Evolutionary conservation across 2,329 filamentous ascomycete species (phyloP), one percentile per base, ranked within the genome.

Genomic region (Colletotrichum destructivum): DNA sequence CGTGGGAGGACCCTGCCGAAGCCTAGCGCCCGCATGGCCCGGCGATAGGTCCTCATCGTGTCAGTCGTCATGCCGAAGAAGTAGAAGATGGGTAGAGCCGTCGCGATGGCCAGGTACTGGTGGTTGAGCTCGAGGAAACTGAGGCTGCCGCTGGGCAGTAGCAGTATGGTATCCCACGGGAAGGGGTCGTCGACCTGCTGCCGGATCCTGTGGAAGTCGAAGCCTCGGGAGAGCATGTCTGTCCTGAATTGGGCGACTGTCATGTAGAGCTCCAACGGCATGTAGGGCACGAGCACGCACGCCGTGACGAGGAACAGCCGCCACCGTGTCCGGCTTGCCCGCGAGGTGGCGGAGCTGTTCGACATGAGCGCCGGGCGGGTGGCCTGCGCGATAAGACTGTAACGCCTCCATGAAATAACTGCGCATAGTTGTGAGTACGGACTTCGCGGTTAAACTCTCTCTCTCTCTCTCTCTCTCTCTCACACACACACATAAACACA

Each of bases 11-110:
- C 18, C 35, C 72, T 79, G 40, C 83, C 85, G 1, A 88, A 75
- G 0, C 87, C 85, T 35, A 86, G 3, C 9, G 71, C 73, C 7
- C 88, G 75, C 7, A 85, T 75, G 7, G 77, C 74, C 1, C 73
- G 63, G 23, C 87, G 82, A 77, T 90, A 90, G 63, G 80, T 81
- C 68, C 87, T 87, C 71, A 85, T 79, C 13, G 87, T 86, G 40
- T 90, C 88, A 35, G 82, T 83, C n/a, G 86, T 88, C 69, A 84
- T 84, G 56, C 89, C 88, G 66, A 90, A 90, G 78, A 88, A 89
- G 40, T 84, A 52, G 52, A 89, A 86, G 59, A 90, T 82, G 57
- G 85, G 82, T 1, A 87, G 75, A 5, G 83, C 80, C 2, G 86
- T 84, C 2, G 87, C 61, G 64, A 88, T 85, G 26, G 83, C 73